A percentile compares a stretch with the other conserved stretches of the same genome.
phyloP scores from a whole-genome alignment of 78 protist genomes.

The Dictyostelium brefeldianum region DNA sequence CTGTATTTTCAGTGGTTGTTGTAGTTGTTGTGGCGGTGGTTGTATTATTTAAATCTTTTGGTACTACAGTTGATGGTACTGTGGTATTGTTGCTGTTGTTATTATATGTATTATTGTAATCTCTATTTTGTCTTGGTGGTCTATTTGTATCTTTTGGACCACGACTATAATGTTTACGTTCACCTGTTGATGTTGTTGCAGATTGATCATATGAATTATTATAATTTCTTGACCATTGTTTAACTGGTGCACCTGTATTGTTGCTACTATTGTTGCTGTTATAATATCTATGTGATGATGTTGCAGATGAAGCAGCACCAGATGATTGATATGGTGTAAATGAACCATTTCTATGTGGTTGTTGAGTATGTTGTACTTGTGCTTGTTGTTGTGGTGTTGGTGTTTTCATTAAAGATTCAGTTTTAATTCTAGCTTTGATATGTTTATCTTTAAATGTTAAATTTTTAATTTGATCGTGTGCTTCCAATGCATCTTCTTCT shows the following conservation, averaged over 20 bases:
- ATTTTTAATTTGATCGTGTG: conserved; percentile 52
- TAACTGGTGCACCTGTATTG: not conserved
- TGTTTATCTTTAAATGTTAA: conserved; percentile 65
- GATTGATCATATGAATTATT: not conserved
- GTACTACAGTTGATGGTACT: conserved; percentile 1
- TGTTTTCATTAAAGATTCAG: conserved; percentile 60
- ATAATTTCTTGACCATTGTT: not conserved
- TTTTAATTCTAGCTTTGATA: conserved; percentile 76
- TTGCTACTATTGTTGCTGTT: not conserved
- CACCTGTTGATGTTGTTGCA: conserved; percentile 19
- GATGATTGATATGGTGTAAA: conserved; percentile 6
- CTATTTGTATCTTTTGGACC: conserved; percentile 34
- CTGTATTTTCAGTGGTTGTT: conserved; percentile 17
- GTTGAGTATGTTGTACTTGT: not conserved
- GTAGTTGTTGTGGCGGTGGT: not conserved
- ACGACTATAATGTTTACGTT: conserved; percentile 20
- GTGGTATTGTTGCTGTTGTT: not conserved
- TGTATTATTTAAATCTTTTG: not conserved
- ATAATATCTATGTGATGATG: not conserved
- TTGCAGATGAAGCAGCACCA: not conserved
- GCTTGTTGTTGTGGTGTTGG: not conserved
- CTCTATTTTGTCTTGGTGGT: conserved; percentile 74
- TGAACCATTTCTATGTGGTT: not conserved
- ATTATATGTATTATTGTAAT: conserved; percentile 2
- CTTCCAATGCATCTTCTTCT: conserved; percentile 64